These are phyloP conservation scores for Globisporangium abappressorium DNA, from an alignment of 352 stramenopile species.

Conservation along the genomic window DNA sequence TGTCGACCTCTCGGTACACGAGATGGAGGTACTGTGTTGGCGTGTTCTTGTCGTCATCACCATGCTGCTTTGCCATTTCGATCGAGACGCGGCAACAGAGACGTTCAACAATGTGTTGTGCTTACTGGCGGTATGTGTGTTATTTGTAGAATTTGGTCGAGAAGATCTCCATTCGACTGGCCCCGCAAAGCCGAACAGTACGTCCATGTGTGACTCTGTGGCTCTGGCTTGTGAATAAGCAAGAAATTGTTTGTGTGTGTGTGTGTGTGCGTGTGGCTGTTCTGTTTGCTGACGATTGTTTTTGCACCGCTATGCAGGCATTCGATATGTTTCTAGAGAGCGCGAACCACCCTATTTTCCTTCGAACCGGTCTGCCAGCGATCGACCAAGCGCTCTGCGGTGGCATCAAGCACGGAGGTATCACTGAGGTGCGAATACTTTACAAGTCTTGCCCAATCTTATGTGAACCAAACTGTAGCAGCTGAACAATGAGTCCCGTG, in stretches of 20 bases:
- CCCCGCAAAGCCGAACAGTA: constrained; percentile 42
- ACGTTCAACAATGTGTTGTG: neutral
- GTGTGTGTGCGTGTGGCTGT: neutral
- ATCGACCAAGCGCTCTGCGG: constrained; percentile 67
- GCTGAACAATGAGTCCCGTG: neutral
- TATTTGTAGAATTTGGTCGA: constrained; percentile 42
- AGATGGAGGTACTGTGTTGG: constrained; percentile 37
- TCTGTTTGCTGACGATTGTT: neutral
- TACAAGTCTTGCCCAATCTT: neutral
- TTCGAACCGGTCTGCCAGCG: constrained; percentile 57
- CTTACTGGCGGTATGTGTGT: neutral
- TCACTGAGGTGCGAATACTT: constrained; percentile 40
- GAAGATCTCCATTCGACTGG: constrained; percentile 55
- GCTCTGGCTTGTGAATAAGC: neutral
- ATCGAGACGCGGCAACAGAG: neutral
- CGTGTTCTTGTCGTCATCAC: neutral
- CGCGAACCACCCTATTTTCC: constrained; percentile 55
- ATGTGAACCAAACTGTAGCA: neutral
- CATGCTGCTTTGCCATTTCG: neutral
- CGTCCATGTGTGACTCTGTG: neutral
- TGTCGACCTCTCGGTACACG: constrained; percentile 59
- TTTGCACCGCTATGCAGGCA: constrained; percentile 27
- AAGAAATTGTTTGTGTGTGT: neutral
- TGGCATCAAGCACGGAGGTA: constrained; percentile 47
- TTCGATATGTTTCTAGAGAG: constrained; percentile 80